Percentiles rank a stretch among this genome's conserved stretches.
phyloP scores from a whole-genome alignment of 768 basidiomycete genomes.

The Boletus speciosus region DNA sequence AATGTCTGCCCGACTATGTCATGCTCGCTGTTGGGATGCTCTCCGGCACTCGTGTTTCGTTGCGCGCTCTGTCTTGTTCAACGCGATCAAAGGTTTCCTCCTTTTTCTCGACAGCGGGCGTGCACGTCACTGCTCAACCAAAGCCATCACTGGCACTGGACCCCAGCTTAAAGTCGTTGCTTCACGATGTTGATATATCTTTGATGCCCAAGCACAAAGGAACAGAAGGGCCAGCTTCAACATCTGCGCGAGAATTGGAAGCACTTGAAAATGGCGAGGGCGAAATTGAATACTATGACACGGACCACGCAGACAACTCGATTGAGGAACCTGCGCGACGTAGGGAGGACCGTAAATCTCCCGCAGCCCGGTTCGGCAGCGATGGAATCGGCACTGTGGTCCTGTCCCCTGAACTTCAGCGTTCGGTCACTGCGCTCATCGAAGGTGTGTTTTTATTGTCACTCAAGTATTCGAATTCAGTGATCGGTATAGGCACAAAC shows the following conservation, averaged over 20 bases:
- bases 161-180: slow-evolving; percentile 56
- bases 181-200: slow-evolving; percentile 68
- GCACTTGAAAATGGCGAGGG: slow-evolving; percentile 39
- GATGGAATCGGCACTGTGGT: slow-evolving; percentile 66
- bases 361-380: slow-evolving; percentile 80
- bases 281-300: slow-evolving; percentile 30
- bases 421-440: slow-evolving; percentile 64
- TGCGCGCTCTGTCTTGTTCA: slow-evolving; percentile 24
- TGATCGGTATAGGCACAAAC: slow-evolving; percentile 49
- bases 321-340: slow-evolving; percentile 23
- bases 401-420: slow-evolving; percentile 68
- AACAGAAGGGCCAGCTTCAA: slow-evolving; percentile 21
- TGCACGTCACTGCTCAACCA: slow-evolving; percentile 37
- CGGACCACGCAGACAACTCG: slow-evolving; percentile 32
- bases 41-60: slow-evolving; percentile 18
- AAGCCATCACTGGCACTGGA: slow-evolving; percentile 65
- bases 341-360: slow-evolving; percentile 58
- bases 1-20: background rate
- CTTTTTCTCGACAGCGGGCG: slow-evolving; percentile 33
- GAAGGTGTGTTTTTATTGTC: slow-evolving; percentile 41
- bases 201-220: slow-evolving; percentile 37
- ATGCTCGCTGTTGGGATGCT: slow-evolving; percentile 16
- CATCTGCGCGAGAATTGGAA: slow-evolving; percentile 53
- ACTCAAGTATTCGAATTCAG: slow-evolving; percentile 6
- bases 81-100: slow-evolving; percentile 20